Conservation (phyloP, 495 filamentous ascomycete genomes). For the Parathielavia appendiculata region DNA sequence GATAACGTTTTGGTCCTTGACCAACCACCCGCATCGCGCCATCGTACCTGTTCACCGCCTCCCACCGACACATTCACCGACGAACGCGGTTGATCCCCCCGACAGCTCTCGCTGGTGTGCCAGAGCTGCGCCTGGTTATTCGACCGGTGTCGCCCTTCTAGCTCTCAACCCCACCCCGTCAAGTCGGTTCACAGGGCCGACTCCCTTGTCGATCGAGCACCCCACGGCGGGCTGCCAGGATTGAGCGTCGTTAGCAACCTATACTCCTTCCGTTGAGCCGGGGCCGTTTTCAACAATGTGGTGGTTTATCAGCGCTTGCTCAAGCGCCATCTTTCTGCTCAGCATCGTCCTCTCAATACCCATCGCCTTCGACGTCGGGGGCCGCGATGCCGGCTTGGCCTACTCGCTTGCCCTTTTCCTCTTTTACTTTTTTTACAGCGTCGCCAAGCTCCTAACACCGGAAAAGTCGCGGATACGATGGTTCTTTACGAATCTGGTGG, state of each 20-base stretch:
- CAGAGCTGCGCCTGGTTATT: neutral
- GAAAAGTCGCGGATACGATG: constrained; percentile 68
- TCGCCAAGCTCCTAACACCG: constrained; percentile 75
- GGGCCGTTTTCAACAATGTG: constrained; percentile 46
- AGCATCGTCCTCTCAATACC: constrained; percentile 90
- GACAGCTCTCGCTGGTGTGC: neutral
- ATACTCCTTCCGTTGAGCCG: neutral
- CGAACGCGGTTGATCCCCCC: neutral
- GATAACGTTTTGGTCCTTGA: neutral
- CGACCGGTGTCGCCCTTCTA: neutral
- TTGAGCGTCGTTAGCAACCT: neutral
- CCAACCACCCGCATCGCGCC: neutral
- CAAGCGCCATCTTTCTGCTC: constrained; percentile 74
- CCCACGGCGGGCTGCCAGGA: neutral
- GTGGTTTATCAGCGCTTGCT: constrained; percentile 69
- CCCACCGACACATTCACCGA: neutral
- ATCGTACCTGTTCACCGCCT: constrained; percentile 11
- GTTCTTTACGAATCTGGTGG: constrained; percentile 58
- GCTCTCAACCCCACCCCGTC: constrained; percentile 4
- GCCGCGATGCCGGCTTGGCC: constrained; percentile 85
- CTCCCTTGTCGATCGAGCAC: constrained; percentile 6
- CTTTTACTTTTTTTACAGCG: constrained; percentile 87
- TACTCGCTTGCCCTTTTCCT: constrained; percentile 79
- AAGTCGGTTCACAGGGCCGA: constrained; percentile 11
- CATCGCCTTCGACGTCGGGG: constrained; percentile 94